Evolutionary conservation across 2,329 filamentous ascomycete genomes (phyloP).

Genomic region (Pyrenochaeta sp.): DNA sequence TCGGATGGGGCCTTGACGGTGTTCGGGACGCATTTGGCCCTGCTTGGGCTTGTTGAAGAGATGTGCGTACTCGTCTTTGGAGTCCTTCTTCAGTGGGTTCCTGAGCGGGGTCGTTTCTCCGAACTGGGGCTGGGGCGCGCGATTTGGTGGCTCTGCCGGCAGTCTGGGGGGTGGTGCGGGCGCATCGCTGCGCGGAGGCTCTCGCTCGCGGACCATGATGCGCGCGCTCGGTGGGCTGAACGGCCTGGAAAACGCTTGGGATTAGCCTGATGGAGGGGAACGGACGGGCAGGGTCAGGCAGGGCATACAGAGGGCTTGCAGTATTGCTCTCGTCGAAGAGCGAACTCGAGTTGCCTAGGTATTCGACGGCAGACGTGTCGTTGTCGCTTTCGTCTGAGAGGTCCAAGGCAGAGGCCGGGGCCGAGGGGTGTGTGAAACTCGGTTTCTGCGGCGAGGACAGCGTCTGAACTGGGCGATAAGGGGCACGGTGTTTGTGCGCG

Average conservation of each 20-base stretch:
- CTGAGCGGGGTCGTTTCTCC: slow-evolving; percentile 66
- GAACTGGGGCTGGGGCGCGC: slow-evolving; percentile 59
- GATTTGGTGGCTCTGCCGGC: slow-evolving; percentile 40
- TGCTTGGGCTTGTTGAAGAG: slow-evolving; percentile 62
- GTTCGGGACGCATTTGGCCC: slow-evolving; percentile 58
- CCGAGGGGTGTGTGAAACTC: slow-evolving; percentile 22
- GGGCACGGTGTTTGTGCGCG: slow-evolving; percentile 38
- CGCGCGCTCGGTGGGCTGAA: slow-evolving; percentile 5
- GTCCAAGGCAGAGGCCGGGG: slow-evolving; percentile 7
- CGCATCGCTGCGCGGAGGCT: slow-evolving; percentile 35
- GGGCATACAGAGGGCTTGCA: slow-evolving; percentile 9
- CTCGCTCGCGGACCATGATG: slow-evolving; percentile 62
- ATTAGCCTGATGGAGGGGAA: slow-evolving; percentile 4
- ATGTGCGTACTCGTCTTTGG: slow-evolving; percentile 41
- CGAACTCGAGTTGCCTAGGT: slow-evolving; percentile 42
- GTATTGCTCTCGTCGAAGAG: slow-evolving; percentile 42
- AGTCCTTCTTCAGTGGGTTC: slow-evolving; percentile 53
- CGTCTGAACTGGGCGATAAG: slow-evolving; percentile 44
- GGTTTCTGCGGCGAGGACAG: slow-evolving; percentile 43
- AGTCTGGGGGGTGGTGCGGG: slow-evolving; percentile 30
- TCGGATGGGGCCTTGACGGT: slow-evolving; percentile 51
- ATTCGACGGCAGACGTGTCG: not conserved
- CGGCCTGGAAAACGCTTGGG: no score
- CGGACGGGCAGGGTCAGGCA: slow-evolving; percentile 1
- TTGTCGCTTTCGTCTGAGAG: not conserved